Base-by-base conservation (phyloP, 805 yeast genomes). In the Candida adriatica region DNA sequence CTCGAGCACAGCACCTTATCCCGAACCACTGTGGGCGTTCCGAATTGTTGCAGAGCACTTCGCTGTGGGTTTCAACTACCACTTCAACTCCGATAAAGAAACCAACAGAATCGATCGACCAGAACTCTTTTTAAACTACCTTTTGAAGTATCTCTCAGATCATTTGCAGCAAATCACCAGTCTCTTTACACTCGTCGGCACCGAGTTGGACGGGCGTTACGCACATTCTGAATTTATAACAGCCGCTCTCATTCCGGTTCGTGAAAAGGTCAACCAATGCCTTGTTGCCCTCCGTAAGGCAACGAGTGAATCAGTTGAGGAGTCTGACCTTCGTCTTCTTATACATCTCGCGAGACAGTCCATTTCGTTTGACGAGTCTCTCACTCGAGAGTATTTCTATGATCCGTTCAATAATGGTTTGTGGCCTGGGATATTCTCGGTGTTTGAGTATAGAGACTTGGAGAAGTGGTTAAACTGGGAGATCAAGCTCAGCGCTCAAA, bases 391-490 rank as follows among this genome's bases (percentile, higher is more conserved):
- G 39, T 53, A 65, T 51, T 56, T 66, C 54, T 57, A 75, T 63
- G 41, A 64, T 45, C 55, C 51, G 6, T 33, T 29, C 9, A 34
- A 46, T 20, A 42, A 48, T 31, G 46, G 61, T 43, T 11, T 42
- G 32, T 40, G 65, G 65, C 25, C 49, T 42, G 38, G 58, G 31
- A 5, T 45, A 46, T 28, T 51, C 49, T 14, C 45, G 48, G 9
- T 31, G 35, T 46, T 48, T 25, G 29, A 31, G 10, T 46, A 41
- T 24, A 18, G 29, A 1, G 53, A 53, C n/a, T 58, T 65, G 30
- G 64, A 62, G 23, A 52, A 54, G 13, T 68, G 79, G 78, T 52
- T 75, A 2, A 52, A 53, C 6, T 60, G 69, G 41, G 80, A 75
- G 43, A 48, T 58, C 6, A 58, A 61, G 17, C 49, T 66, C 19